Evolutionary conservation across 495 filamentous ascomycete species (phyloP).

Genomic region (Cercophora sp.): DNA sequence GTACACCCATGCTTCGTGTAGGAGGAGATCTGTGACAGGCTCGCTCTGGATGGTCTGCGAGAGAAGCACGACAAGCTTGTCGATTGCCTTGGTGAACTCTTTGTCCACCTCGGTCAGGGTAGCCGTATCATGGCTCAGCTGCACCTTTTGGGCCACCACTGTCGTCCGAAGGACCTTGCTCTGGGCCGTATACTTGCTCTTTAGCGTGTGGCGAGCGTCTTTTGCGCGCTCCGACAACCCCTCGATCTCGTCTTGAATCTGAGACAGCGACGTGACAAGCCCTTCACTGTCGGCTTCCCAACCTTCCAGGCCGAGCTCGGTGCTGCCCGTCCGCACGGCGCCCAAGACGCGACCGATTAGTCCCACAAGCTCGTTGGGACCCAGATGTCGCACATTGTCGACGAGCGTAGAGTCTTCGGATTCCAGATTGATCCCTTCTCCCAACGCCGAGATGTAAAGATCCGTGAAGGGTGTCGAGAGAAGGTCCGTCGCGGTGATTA

Average conservation of each 20-base stretch:
- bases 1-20: constrained; percentile 81
- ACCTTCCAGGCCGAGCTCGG: constrained; percentile 29
- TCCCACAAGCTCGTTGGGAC: constrained; percentile 35
- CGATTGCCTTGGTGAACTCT: constrained; percentile 70
- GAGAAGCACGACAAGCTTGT: constrained; percentile 56
- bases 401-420: constrained; percentile 25
- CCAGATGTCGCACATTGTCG: constrained; percentile 39
- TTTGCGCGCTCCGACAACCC: constrained; percentile 38
- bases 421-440: constrained; percentile 29
- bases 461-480: constrained; percentile 27
- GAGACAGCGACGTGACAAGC: constrained; percentile 30
- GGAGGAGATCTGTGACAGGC: constrained; percentile 58
- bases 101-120: constrained; percentile 69
- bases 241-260: constrained; percentile 37
- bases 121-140: constrained; percentile 76
- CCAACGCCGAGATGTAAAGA: constrained; percentile 37
- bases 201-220: constrained; percentile 48
- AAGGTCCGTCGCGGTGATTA: constrained; percentile 17
- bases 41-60: constrained; percentile 53
- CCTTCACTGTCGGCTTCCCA: constrained; percentile 34
- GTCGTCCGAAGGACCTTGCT: constrained; percentile 74
- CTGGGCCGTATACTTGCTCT: constrained; percentile 70
- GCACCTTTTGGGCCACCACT: constrained; percentile 80
- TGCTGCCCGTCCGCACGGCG: constrained; percentile 36
- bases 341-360: constrained; percentile 31